Percentiles rank a stretch among this genome's conserved stretches.
phyloP scores from a whole-genome alignment of 2,329 filamentous ascomycete genomes.

The Alternaria sp. region DNA sequence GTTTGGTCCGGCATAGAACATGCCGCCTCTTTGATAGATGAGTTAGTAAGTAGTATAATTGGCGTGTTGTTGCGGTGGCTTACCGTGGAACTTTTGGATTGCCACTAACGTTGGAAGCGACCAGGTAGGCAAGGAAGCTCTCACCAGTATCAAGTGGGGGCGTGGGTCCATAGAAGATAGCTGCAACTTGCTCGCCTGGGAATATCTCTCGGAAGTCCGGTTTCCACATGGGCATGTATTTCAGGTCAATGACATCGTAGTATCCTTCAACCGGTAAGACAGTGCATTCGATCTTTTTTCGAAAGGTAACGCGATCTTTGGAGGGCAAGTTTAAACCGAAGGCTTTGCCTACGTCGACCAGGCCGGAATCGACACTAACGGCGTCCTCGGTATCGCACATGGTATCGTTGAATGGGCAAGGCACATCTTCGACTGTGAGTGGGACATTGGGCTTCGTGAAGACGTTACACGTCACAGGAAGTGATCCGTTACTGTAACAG shows the following conservation, averaged over 20 bases:
- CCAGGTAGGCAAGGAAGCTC: neutral
- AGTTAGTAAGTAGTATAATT: too few relatives aligned
- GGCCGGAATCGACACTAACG: conserved; percentile 9
- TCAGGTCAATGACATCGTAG: neutral
- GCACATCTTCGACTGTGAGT: neutral
- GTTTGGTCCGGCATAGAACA: too few relatives aligned
- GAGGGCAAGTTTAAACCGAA: neutral
- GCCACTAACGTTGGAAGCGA: neutral
- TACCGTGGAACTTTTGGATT: neutral
- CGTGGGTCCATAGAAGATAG: neutral
- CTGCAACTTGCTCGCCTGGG: neutral
- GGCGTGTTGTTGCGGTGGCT: neutral
- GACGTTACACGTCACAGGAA: neutral
- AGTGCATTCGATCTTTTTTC: neutral
- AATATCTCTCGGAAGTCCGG: neutral
- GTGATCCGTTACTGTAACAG: neutral
- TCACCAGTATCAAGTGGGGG: neutral
- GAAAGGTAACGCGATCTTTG: neutral
- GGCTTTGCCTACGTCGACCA: neutral
- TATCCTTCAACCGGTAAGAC: neutral
- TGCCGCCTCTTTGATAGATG: too few relatives aligned
- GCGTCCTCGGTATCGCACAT: conserved; percentile 5
- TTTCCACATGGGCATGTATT: neutral
- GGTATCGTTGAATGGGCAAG: conserved; percentile 10
- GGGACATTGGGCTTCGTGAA: conserved; percentile 3